Base-by-base conservation (phyloP, 352 stramenopile species). In the Aphanomyces euteiches region DNA sequence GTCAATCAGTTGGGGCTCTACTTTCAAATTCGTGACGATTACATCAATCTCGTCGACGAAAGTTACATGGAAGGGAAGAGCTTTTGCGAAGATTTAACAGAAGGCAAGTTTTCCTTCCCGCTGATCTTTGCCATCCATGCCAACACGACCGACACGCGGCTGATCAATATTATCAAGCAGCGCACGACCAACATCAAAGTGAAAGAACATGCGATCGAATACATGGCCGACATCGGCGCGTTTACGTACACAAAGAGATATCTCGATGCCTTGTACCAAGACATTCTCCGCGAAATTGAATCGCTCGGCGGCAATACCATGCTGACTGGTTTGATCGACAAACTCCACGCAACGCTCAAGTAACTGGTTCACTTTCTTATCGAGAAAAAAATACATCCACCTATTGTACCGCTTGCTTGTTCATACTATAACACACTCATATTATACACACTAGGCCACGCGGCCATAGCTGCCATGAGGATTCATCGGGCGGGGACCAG, bases 11-110 rank as follows among this genome's bases (percentile, higher is more conserved):
- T 99, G 13, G 90, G 92, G 7, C 85, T 99, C 40, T 99, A 99
- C 69, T 99, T 99, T 81, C 96, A 99, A 82, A 98, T 99, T 74
- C 86, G 96, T 47, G 96, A 99, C 78, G 96, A 99, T 84, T 97
- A 98, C 60, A 91, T 99, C 66, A 99, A 99, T 77, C 74, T 99
- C 13, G 77, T 96, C 15, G 91, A 98, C 80, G 89, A 96, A 58
- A 87, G 96, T 34, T 99, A 98, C 79, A 97, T 98, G 85, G 95
- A 98, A 77, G 96, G 95, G 72, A 99, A 99, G 80, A 97, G 89
- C 79, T 99, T 95, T 77, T 98, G 95, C 74, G 96, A 99, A 79
- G 96, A 99, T 77, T 77, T 99, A 56, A 98, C 92, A 0, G 96
- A 99, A 75, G 96, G 96, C 28, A 99, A 99, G 74, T 99, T 98